Conservation (phyloP, 2,329 filamentous ascomycete genomes). For the Penicillium janthinellum region DNA sequence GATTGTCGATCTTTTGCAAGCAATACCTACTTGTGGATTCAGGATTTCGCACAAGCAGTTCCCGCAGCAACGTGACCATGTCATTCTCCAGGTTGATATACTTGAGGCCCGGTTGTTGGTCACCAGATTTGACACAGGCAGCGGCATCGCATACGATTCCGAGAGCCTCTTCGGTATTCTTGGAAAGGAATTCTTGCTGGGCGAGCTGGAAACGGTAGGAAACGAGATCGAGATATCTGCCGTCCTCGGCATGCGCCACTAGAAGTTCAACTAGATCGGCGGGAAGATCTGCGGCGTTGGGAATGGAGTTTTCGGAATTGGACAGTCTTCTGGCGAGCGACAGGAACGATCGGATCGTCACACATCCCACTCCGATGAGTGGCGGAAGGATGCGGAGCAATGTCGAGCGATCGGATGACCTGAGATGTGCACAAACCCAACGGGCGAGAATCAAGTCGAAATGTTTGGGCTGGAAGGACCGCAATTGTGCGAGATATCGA, state of each 20-base stretch:
- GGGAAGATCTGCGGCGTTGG: constrained; percentile 31
- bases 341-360: constrained; percentile 46
- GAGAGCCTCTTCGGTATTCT: constrained; percentile 38
- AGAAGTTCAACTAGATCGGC: constrained; percentile 39
- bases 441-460: constrained; percentile 47
- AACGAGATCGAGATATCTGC: constrained; percentile 35
- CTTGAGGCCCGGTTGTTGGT: constrained; percentile 4
- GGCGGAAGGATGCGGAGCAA: constrained; percentile 40
- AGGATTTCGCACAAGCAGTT: constrained; percentile 39
- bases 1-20: constrained; percentile 32
- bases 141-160: constrained; percentile 37
- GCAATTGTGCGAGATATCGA: constrained; percentile 46
- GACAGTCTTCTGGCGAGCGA: constrained; percentile 38
- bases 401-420: constrained; percentile 35
- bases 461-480: constrained; percentile 46
- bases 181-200: constrained; percentile 42
- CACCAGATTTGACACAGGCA: constrained; percentile 20
- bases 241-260: constrained; percentile 21
- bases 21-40: constrained; percentile 31
- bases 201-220: constrained; percentile 45
- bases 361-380: constrained; percentile 49
- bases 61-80: constrained; percentile 35
- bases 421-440: constrained; percentile 46
- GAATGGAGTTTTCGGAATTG: constrained; percentile 28
- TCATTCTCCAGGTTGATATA: constrained; percentile 23